Evolutionary conservation across 163 green algal genomes (phyloP), one percentile per base, ranked within the genome.

Genomic region (Picocystis sp.): DNA sequence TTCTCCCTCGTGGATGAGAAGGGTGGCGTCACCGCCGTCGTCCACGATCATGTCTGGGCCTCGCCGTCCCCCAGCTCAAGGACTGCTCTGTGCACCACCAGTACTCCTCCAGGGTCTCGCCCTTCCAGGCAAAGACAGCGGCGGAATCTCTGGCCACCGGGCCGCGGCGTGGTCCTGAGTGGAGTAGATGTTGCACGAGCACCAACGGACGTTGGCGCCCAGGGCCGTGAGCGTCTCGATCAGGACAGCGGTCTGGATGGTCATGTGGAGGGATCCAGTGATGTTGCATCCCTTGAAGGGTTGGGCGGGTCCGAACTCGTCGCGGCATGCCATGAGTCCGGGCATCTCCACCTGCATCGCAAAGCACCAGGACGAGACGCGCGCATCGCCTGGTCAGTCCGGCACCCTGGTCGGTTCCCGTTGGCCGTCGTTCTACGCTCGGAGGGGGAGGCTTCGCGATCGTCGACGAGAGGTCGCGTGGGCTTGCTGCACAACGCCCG

Each of bases 51-150:
- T 79, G 72, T 98, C 81, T 50, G 80, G 63, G 52, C 84, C 84
- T 42, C 80, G 71, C 74, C 58, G 80, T 79, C 44, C 73, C 70
- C 90, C 90, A 99, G 58, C 75, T 81, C 48, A 99, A 78, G 47
- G 73, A 70, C 46, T 68, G 48, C 76, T 95, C 80, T 3, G 90
- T 99, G 84, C 90, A 99, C 90, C 90, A 97, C 90, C 88, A 98
- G 85, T 99, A 99, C 81, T 99, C 91, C 81, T 94, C 83, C 64
- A 98, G 78, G 14, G 90, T 97, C 87, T 99, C 91, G 47, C 91
- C 91, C 77, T 93, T 90, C 91, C 91, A 99, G 63, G 91, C 91
- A 52, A 99, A 99, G 15, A 94, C 84, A 15, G 84, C 69, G 15
- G 79, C 82, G 9, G 79, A 87, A 73, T 98, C 90, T 49, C 90